Evolutionary conservation across 1,284 basidiomycete genomes (phyloP).

Genomic region (Malassezia vespertilionis): DNA sequence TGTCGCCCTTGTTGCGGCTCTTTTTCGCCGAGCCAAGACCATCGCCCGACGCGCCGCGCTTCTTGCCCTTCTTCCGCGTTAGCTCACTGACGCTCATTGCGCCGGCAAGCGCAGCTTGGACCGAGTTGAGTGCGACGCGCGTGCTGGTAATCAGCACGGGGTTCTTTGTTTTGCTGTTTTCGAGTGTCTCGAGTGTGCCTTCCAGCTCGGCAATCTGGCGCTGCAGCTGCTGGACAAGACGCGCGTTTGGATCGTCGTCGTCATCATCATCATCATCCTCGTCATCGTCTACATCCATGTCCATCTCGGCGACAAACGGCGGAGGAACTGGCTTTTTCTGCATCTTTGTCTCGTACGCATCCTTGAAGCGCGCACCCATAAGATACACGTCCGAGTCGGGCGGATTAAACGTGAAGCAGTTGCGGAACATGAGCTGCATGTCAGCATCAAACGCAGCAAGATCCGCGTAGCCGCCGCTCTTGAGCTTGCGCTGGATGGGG

Average conservation of each 20-base stretch:
- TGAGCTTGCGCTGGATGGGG: slow-evolving; percentile 58
- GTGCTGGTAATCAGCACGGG: slow-evolving; percentile 33
- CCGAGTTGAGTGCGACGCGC: slow-evolving; percentile 28
- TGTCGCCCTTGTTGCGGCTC: slow-evolving; percentile 15
- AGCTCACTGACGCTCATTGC: slow-evolving; percentile 14
- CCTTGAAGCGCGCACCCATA: slow-evolving; percentile 54
- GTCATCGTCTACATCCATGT: slow-evolving; percentile 48
- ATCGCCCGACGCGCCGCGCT: slow-evolving; percentile 5
- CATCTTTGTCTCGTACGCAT: slow-evolving; percentile 85
- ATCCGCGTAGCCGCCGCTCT: slow-evolving; percentile 62
- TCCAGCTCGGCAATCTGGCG: slow-evolving; percentile 35
- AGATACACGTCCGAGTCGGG: slow-evolving; percentile 72
- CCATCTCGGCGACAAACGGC: slow-evolving; percentile 30
- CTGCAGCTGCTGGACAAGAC: slow-evolving; percentile 27
- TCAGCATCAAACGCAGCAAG: slow-evolving; percentile 74
- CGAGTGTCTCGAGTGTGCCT: slow-evolving; percentile 30
- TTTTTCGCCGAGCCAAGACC: slow-evolving; percentile 22
- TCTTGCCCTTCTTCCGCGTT: slow-evolving; percentile 30
- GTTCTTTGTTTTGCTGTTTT: slow-evolving; percentile 35
- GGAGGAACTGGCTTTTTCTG: slow-evolving; percentile 57
- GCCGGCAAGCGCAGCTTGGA: slow-evolving; percentile 22
- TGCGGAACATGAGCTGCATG: slow-evolving; percentile 84
- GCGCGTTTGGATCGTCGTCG: slow-evolving; percentile 20
- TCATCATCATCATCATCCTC: slow-evolving; percentile 37
- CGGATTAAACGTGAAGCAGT: slow-evolving; percentile 87